Evolutionary conservation across 495 filamentous ascomycete genomes (phyloP), one percentile per base, ranked within the genome.

Genomic region (Lichina pygmaea): DNA sequence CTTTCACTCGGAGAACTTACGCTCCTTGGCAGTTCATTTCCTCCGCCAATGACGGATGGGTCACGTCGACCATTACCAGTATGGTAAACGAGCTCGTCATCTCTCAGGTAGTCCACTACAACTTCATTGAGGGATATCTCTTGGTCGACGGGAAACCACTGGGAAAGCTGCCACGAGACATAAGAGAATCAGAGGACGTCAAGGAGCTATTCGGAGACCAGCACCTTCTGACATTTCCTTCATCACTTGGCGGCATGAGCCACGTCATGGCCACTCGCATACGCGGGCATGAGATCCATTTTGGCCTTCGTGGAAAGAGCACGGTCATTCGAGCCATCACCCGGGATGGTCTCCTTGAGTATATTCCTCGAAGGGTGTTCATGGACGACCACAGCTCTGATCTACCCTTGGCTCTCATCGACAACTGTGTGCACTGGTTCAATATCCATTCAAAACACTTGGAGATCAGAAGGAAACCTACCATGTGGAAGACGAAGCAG

Each of bases 201-300:
- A 53, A 59, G 33, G 54, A 60, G 8, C 59, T 75, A 0, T 73
- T 75, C 72, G 48, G 66, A 62, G 12, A 55, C 58, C n/a, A 60
- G 65, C 48, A 57, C 57, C 31, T 58, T 56, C 54, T 15, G 58
- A 70, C 45, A 50, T 53, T 7, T 51, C 67, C 64, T 10, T 70
- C 67, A 0, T 43, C 46, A 9, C 45, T 66, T 4, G 48, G 51
- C 0, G 67, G 65, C 0, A 71, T 73, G 66, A 58, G 54, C 10
- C 58, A 69, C 43, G 50, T 51, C 7, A 48, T 71, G 6, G 55
- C 54, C 10, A 50, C 43, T 38, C 34, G 0, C 6, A 51, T 57
- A 9, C 4, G 55, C 16, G 51, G 46, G 0, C 56, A 68, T 42
- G 46, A 62, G 32, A 54, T 75, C 6, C 66, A 73, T 52, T 52